Evolutionary conservation across 2,329 filamentous ascomycete species (phyloP).

Genomic region (Triangularia setosa): DNA sequence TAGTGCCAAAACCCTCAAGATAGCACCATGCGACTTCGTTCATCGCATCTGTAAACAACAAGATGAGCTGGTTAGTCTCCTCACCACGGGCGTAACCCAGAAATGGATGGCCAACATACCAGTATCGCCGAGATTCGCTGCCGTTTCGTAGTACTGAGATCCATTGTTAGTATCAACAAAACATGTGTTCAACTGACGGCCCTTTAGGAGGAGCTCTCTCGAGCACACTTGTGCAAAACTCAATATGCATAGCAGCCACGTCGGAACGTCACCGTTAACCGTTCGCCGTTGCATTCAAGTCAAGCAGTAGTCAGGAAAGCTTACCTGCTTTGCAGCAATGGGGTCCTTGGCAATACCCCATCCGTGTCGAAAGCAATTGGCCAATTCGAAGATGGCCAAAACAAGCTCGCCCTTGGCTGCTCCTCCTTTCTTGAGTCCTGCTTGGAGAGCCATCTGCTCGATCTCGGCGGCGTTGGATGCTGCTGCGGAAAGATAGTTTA

Average conservation of each 20-base stretch:
- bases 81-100: background rate
- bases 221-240: constrained; percentile 29
- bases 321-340: constrained; percentile 71
- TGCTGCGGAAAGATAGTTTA: constrained; percentile 81
- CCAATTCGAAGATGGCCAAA: constrained; percentile 92
- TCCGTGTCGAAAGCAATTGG: constrained; percentile 87
- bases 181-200: background rate
- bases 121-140: constrained; percentile 90
- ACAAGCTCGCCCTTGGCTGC: constrained; percentile 94
- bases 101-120: constrained; percentile 42
- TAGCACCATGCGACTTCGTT: constrained; percentile 97
- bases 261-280: background rate
- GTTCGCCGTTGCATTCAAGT: background rate
- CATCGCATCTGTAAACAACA: constrained; percentile 70
- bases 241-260: background rate
- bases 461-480: constrained; percentile 86
- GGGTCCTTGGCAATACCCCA: constrained; percentile 89
- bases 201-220: background rate
- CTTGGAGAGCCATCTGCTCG: constrained; percentile 77
- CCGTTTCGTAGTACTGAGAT: constrained; percentile 88
- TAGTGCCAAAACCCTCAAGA: constrained; percentile 91
- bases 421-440: constrained; percentile 88
- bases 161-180: background rate
- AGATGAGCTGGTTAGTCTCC: constrained; percentile 29
- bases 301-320: constrained; percentile 25